Percentiles rank a stretch among this genome's conserved stretches.
Conservation (phyloP, 148 eudicot genomes). For the Chenopodium album region DNA sequence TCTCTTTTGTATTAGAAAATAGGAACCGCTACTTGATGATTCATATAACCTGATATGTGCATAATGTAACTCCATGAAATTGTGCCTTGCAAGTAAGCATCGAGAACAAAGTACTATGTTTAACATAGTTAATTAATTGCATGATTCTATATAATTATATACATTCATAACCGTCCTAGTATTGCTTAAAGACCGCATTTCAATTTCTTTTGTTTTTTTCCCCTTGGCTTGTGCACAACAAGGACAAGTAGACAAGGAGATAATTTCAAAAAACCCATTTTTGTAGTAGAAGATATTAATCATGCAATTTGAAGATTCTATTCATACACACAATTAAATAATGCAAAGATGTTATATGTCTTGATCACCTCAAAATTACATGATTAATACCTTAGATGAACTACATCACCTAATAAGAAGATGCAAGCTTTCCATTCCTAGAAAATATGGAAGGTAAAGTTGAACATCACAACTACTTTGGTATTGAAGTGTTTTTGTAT, state of each 20-base stretch:
- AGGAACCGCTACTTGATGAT: too few relatives aligned
- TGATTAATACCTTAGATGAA: not conserved
- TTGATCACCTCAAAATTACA: not conserved
- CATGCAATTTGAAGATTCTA: not conserved
- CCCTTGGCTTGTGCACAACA: slow-evolving; percentile 1
- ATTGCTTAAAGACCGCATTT: not conserved
- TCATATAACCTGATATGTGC: too few relatives aligned
- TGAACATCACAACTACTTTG: not conserved
- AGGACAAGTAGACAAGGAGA: not conserved
- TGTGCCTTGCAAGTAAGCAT: not conserved
- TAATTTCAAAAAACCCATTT: not conserved
- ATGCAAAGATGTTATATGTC: slow-evolving; percentile 2
- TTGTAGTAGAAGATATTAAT: not conserved
- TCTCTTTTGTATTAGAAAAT: too few relatives aligned
- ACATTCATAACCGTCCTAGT: not conserved
- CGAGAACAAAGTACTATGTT: not conserved
- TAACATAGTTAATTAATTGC: not conserved
- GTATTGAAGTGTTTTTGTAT: not conserved
- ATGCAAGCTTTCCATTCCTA: not conserved
- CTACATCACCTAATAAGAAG: not conserved
- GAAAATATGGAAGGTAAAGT: not conserved
- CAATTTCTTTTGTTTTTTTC: not conserved
- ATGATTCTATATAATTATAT: not conserved
- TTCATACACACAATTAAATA: not conserved
- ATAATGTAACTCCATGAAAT: too few relatives aligned